Evolutionary conservation across 176 grass and related monocot species (phyloP).

Genomic region (Poa pratensis): DNA sequence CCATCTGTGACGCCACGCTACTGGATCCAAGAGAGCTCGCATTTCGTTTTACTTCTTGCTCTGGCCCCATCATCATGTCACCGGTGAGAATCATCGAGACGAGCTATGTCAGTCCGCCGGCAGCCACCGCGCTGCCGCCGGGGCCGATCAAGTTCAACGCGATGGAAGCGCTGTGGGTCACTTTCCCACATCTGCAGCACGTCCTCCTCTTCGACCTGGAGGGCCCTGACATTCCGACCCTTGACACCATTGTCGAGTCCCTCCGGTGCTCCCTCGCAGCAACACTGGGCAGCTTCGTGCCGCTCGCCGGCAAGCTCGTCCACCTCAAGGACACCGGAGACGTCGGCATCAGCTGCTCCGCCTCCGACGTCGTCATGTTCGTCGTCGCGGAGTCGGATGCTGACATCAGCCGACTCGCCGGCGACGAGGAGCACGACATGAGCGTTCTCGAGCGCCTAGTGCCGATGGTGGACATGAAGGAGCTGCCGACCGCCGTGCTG

Average conservation of each 20-base stretch:
- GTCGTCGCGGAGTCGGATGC: conserved; percentile 50
- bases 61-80: no score
- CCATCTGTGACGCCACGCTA: no score
- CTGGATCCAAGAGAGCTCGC: no score
- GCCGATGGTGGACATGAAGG: conserved; percentile 38
- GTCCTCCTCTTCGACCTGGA: not conserved
- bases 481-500: conserved; percentile 49
- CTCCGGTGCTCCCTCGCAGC: conserved; percentile 37
- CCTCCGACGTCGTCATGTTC: conserved; percentile 31
- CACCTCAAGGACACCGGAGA: conserved; percentile 29
- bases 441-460: conserved; percentile 40
- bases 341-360: conserved; percentile 44
- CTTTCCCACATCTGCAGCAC: no score
- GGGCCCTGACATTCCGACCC: conserved; percentile 8
- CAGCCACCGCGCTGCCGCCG: no score
- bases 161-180: no score
- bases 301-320: conserved; percentile 49
- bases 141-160: no score
- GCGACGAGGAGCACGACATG: conserved; percentile 44
- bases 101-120: no score
- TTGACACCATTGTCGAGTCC: conserved; percentile 20
- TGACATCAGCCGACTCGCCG: conserved; percentile 34
- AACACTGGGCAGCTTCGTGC: conserved; percentile 23
- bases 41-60: no score
- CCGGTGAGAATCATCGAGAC: no score